Evolutionary conservation across 2,329 filamentous ascomycete genomes (phyloP).

Genomic region (Talaromyces sp.): DNA sequence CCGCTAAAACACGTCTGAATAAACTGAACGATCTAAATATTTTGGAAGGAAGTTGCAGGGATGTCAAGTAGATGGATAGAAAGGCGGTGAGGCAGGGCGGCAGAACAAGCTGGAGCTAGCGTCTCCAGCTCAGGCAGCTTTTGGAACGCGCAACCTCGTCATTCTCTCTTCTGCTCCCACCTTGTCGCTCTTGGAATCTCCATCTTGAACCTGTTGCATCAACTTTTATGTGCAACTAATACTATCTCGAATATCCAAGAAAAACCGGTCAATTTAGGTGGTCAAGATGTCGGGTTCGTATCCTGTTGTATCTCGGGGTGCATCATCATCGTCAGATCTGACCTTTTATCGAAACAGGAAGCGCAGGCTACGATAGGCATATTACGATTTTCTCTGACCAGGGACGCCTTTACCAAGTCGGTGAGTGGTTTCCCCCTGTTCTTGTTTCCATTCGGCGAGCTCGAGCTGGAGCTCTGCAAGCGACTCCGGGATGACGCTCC

Average conservation of each 20-base stretch:
- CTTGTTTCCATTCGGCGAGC: background rate
- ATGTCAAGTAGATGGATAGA: background rate
- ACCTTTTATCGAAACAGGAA: constrained; percentile 46
- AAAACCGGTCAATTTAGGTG: background rate
- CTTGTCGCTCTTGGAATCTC: background rate
- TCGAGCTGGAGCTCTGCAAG: background rate
- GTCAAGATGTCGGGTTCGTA: constrained; percentile 41
- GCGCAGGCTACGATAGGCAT: constrained; percentile 92
- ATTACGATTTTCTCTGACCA: constrained; percentile 99
- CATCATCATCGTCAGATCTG: constrained; percentile 11
- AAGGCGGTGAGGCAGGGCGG: constrained; percentile 6
- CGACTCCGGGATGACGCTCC: background rate
- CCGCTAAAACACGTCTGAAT: too few species aligned
- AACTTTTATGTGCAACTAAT: background rate
- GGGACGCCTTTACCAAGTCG: constrained; percentile 98
- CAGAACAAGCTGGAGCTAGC: constrained; percentile 9
- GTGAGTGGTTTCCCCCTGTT: constrained; percentile 52
- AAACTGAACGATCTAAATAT: too few species aligned
- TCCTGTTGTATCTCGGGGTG: constrained; percentile 15
- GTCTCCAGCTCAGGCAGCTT: constrained; percentile 10
- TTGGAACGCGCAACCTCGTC: constrained; percentile 4
- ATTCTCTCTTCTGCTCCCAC: background rate
- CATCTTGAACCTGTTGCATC: background rate
- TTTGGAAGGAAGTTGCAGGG: too few species aligned
- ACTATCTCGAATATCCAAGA: background rate